These are phyloP conservation scores for Rhizophagus sp. DNA, from an alignment of 192 early-diverging fungal genomes.

Conservation along the genomic window DNA sequence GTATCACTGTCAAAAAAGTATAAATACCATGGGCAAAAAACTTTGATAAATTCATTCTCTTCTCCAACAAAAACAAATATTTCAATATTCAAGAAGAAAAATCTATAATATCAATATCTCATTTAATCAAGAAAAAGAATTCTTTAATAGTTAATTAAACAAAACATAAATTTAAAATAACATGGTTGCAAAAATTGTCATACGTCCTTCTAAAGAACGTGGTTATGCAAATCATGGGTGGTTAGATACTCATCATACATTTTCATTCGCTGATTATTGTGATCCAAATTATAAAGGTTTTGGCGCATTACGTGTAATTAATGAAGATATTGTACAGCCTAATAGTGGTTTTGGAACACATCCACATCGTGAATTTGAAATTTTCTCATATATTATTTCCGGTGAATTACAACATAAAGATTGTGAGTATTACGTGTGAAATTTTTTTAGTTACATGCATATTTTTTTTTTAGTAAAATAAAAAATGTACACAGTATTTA, in stretches of 20 bases:
- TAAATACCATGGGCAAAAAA: too few species aligned
- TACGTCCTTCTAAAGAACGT: slow-evolving; percentile 26
- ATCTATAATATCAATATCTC: too few species aligned
- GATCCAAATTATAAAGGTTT: slow-evolving; percentile 35
- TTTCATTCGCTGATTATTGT: slow-evolving; percentile 46
- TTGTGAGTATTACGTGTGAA: slow-evolving; percentile 31
- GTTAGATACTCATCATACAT: slow-evolving; percentile 46
- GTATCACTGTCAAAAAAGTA: too few species aligned
- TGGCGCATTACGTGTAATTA: slow-evolving; percentile 45
- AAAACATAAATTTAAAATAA: too few species aligned
- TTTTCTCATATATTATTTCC: slow-evolving; percentile 46
- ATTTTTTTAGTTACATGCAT: not conserved
- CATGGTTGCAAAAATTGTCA: slow-evolving; percentile 7
- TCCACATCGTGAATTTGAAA: slow-evolving; percentile 43
- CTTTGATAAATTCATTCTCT: too few species aligned
- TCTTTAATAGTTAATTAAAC: too few species aligned
- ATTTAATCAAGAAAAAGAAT: too few species aligned
- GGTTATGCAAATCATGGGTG: slow-evolving; percentile 44
- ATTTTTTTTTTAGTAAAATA: too few species aligned
- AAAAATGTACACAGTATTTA: too few species aligned
- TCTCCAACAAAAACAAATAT: too few species aligned
- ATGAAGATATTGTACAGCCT: slow-evolving; percentile 46
- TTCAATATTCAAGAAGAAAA: too few species aligned
- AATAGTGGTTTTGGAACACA: slow-evolving; percentile 47
- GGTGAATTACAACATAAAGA: slow-evolving; percentile 46